Evolutionary conservation across 140 eudicot genomes (phyloP).

Genomic region (Bidens hawaiensis): DNA sequence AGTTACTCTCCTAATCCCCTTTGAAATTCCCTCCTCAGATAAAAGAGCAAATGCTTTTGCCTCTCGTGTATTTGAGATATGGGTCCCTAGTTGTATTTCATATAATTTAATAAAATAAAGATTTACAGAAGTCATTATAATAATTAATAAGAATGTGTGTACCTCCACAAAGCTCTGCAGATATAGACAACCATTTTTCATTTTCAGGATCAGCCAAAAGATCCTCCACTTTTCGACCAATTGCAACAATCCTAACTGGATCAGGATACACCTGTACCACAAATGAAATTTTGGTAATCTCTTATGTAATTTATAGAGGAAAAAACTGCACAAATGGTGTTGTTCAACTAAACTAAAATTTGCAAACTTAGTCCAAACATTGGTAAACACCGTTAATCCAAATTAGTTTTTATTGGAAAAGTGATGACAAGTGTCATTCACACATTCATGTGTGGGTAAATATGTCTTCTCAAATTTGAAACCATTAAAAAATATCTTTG

Average conservation of each 20-base stretch:
- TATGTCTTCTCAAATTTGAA: too few species aligned
- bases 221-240: constrained; percentile 82
- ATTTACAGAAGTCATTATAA: background rate
- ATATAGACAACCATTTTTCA: constrained; percentile 65
- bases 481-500: too few species aligned
- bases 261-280: constrained; percentile 72
- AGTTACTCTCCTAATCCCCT: constrained; percentile 91
- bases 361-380: too few species aligned
- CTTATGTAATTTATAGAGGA: background rate
- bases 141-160: background rate
- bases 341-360: too few species aligned
- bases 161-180: constrained; percentile 93
- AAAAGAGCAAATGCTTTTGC: constrained; percentile 83
- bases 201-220: constrained; percentile 74
- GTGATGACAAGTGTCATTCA: too few species aligned
- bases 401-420: too few species aligned
- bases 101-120: background rate
- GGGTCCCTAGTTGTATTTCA: constrained; percentile 57
- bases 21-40: constrained; percentile 95
- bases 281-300: background rate
- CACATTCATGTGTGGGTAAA: too few species aligned
- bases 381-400: too few species aligned
- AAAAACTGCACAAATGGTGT: too few species aligned
- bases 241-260: constrained; percentile 81
- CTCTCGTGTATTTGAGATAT: constrained; percentile 78